phyloP scores from a whole-genome alignment of 2,329 filamentous ascomycete species.

The Huntiella moniliformis region DNA sequence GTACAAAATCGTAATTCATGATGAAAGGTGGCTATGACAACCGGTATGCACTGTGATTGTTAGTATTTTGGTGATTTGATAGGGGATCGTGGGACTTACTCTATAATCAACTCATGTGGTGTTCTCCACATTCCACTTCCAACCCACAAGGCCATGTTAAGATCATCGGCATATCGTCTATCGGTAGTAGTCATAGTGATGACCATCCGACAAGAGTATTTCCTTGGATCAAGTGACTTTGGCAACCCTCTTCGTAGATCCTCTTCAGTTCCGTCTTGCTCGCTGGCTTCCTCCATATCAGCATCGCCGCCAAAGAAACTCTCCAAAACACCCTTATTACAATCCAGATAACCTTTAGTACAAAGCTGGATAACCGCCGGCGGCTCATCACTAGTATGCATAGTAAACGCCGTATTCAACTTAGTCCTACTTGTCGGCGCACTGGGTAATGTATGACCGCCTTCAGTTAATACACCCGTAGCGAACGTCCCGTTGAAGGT shows the following conservation, averaged over 20 bases:
- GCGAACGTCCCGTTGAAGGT: conserved; percentile 31
- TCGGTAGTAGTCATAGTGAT: conserved; percentile 31
- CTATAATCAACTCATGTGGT: conserved; percentile 25
- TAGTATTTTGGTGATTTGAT: not conserved
- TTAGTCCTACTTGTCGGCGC: conserved; percentile 14
- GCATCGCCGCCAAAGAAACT: conserved; percentile 17
- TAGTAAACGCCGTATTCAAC: conserved; percentile 23
- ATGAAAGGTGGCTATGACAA: conserved; percentile 14
- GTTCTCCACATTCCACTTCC: conserved; percentile 29
- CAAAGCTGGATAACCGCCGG: conserved; percentile 29
- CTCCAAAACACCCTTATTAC: conserved; percentile 25
- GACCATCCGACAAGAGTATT: conserved; percentile 30
- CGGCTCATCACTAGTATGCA: conserved; percentile 27
- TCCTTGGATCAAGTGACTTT: conserved; percentile 19
- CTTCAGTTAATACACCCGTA: conserved; percentile 27
- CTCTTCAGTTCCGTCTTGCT: not conserved
- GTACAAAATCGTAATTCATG: no score
- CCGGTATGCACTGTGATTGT: conserved; percentile 17
- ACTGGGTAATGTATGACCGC: conserved; percentile 18
- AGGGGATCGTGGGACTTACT: conserved; percentile 18
- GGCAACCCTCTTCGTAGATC: not conserved
- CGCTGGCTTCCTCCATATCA: not conserved
- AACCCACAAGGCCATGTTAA: conserved; percentile 32
- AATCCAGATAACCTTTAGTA: conserved; percentile 28
- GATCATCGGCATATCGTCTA: conserved; percentile 27